Evolutionary conservation across 2,329 filamentous ascomycete species (phyloP).

Genomic region (Lasiodiplodia gonubiensis): DNA sequence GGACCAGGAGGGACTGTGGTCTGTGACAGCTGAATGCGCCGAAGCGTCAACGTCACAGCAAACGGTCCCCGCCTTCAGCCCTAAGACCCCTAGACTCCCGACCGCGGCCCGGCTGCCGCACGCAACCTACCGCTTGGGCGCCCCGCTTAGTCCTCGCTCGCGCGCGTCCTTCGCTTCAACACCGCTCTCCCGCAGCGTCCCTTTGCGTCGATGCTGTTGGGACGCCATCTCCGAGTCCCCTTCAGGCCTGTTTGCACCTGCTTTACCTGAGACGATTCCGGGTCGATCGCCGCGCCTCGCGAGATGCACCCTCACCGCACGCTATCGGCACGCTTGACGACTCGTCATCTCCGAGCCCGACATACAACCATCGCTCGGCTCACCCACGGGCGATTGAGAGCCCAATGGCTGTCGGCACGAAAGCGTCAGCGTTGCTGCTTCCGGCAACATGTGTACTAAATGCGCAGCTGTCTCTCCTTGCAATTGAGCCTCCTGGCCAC

Average conservation of each 20-base stretch:
- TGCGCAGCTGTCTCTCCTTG: too few species aligned
- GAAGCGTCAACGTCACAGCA: slow-evolving; percentile 16
- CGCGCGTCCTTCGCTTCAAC: background rate
- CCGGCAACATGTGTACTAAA: too few species aligned
- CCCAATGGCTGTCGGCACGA: too few species aligned
- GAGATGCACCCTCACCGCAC: background rate
- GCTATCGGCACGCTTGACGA: background rate
- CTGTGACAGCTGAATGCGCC: background rate
- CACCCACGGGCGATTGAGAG: background rate
- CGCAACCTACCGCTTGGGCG: background rate
- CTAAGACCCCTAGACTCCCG: background rate
- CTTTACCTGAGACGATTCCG: slow-evolving; percentile 7
- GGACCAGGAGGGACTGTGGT: slow-evolving; percentile 15
- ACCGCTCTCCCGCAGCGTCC: background rate
- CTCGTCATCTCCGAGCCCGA: background rate
- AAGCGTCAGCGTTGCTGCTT: too few species aligned
- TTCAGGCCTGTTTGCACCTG: background rate
- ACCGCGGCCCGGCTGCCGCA: slow-evolving; percentile 13
- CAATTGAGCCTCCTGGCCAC: too few species aligned
- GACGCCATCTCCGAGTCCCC: background rate
- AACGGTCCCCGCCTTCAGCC: slow-evolving; percentile 19
- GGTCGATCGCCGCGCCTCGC: slow-evolving; percentile 1
- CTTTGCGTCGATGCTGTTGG: background rate
- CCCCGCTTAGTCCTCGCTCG: background rate
- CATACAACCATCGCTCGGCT: background rate